Percentiles rank a stretch among this genome's conserved stretches.
phyloP scores from a whole-genome alignment of 2,329 filamentous ascomycete genomes.

The Daldinia sp. region DNA sequence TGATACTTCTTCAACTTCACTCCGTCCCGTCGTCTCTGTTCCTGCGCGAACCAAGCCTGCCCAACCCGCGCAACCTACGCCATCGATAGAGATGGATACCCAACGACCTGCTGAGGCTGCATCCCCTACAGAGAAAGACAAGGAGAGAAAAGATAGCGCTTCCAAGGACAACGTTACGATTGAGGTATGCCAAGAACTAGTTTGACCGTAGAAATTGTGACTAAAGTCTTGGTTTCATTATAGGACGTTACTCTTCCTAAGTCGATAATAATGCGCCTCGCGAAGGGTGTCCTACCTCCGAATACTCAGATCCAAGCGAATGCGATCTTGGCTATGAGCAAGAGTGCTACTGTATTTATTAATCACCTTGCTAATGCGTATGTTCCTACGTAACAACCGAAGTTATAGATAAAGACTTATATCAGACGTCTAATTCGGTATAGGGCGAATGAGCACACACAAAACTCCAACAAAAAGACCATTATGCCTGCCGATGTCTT shows the following conservation, averaged over 20 bases:
- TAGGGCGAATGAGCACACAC: constrained; percentile 80
- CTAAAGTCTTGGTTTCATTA: constrained; percentile 30
- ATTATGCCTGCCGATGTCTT: constrained; percentile 82
- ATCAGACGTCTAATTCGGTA: constrained; percentile 1
- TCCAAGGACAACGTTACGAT: constrained; percentile 58
- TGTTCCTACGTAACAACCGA: constrained; percentile 51
- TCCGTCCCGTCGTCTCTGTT: constrained; percentile 38
- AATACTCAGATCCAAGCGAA: constrained; percentile 89
- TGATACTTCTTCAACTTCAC: constrained; percentile 36
- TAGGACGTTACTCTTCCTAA: constrained; percentile 83
- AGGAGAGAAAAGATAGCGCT: constrained; percentile 50
- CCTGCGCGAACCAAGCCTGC: constrained; percentile 42
- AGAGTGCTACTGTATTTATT: constrained; percentile 86
- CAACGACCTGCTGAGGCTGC: constrained; percentile 49
- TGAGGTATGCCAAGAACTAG: constrained; percentile 58
- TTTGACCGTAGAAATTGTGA: not conserved
- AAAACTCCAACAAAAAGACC: constrained; percentile 78
- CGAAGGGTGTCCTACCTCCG: constrained; percentile 82
- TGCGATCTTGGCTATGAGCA: constrained; percentile 81
- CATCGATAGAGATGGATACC: constrained; percentile 53
- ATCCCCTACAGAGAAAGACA: constrained; percentile 50
- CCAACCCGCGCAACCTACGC: constrained; percentile 20
- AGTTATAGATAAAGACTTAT: not conserved
- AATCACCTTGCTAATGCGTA: constrained; percentile 83
- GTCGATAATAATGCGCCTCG: constrained; percentile 82